Conservation (phyloP, 768 basidiomycete genomes). For the Filobasidium wieringae region DNA sequence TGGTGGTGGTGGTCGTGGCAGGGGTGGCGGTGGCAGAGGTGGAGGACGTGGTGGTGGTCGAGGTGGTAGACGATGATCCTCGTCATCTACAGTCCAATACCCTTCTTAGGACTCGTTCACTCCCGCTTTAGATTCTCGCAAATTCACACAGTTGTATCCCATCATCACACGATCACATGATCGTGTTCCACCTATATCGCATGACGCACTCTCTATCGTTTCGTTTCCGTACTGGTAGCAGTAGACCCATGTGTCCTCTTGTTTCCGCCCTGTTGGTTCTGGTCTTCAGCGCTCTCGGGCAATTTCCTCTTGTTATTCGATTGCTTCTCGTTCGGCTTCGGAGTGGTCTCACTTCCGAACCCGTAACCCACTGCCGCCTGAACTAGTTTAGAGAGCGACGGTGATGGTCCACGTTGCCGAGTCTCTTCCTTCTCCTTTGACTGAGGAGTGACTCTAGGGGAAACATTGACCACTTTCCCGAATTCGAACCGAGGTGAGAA, state of each 20-base stretch:
- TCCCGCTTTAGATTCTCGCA: not conserved
- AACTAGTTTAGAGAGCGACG: not conserved
- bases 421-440: not conserved
- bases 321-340: too few species aligned
- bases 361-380: not conserved
- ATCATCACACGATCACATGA: too few species aligned
- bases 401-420: not conserved
- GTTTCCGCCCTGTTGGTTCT: too few species aligned
- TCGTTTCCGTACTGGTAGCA: too few species aligned
- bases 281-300: too few species aligned
- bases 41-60: slow-evolving; percentile 1
- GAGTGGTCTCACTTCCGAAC: too few species aligned
- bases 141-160: not conserved
- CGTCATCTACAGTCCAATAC: not conserved
- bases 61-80: not conserved
- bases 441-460: not conserved
- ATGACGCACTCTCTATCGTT: too few species aligned
- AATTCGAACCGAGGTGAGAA: not conserved
- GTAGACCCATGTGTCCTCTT: too few species aligned
- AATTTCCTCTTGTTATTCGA: too few species aligned
- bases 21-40: slow-evolving; percentile 5
- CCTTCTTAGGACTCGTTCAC: not conserved
- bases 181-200: not conserved
- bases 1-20: slow-evolving; percentile 4
- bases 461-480: not conserved